These are phyloP conservation scores for Heterobasidion parviporum DNA, from an alignment of 1,284 basidiomycete genomes.

Conservation along the genomic window DNA sequence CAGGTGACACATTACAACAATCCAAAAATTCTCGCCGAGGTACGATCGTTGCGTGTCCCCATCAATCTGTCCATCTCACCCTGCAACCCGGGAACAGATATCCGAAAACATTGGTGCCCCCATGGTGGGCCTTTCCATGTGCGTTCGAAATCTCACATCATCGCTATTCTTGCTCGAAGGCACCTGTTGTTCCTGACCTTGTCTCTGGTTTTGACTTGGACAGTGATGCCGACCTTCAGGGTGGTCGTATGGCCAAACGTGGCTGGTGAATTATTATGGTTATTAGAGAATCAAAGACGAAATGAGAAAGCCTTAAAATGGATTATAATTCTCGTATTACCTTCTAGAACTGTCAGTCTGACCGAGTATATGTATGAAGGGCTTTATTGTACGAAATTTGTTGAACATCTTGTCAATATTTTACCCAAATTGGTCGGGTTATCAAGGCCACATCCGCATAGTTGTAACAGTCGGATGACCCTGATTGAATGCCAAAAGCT, in stretches of 20 bases:
- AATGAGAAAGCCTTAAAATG: not conserved
- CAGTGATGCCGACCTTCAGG: conserved; percentile 57
- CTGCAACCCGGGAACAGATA: conserved; percentile 35
- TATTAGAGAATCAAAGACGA: not conserved
- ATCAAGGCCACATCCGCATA: too few species aligned
- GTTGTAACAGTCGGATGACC: too few species aligned
- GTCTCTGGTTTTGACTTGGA: not conserved
- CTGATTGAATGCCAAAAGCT: too few species aligned
- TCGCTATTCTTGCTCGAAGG: not conserved
- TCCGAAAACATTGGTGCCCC: conserved; percentile 86
- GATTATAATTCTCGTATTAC: too few species aligned
- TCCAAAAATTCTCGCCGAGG: conserved; percentile 77
- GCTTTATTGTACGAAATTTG: too few species aligned
- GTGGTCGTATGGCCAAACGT: conserved; percentile 44
- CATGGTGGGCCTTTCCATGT: conserved; percentile 93
- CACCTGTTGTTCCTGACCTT: not conserved
- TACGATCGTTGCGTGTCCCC: conserved; percentile 18
- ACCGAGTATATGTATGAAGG: too few species aligned
- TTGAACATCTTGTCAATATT: too few species aligned
- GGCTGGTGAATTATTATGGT: conserved; percentile 34
- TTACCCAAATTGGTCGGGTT: too few species aligned
- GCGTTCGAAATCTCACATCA: conserved; percentile 20
- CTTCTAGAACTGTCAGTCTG: too few species aligned
- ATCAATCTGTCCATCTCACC: conserved; percentile 4
- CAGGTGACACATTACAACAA: conserved; percentile 95